phyloP scores from a whole-genome alignment of 768 basidiomycete genomes.

The Hygrophoropsis aurantiaca region DNA sequence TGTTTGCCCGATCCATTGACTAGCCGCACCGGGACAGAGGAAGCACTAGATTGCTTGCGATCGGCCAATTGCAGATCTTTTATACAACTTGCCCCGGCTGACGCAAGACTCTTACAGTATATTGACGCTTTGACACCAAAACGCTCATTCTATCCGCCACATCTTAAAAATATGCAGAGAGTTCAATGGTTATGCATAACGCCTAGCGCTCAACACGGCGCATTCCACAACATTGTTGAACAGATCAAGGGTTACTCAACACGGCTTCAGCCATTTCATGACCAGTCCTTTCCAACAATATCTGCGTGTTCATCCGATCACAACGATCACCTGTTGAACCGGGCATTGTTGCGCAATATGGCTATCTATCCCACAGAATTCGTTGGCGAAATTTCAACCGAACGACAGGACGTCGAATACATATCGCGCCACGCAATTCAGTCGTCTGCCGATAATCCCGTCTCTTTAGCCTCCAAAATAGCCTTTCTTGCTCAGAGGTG shows the following conservation, averaged over 20 bases:
- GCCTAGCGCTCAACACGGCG: constrained; percentile 30
- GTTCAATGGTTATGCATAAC: constrained; percentile 30
- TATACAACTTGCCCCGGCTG: constrained; percentile 28
- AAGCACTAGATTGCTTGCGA: constrained; percentile 39
- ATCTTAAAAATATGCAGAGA: constrained; percentile 39
- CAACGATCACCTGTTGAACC: constrained; percentile 13
- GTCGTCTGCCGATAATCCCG: too few species aligned
- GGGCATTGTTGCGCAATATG: constrained; percentile 14
- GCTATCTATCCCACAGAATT: constrained; percentile 13
- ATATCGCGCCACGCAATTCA: not conserved
- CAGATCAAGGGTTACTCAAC: constrained; percentile 29
- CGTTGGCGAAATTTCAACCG: not conserved
- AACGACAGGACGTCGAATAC: constrained; percentile 10
- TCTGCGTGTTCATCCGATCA: constrained; percentile 8
- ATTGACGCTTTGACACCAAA: constrained; percentile 36
- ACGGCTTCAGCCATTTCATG: constrained; percentile 12
- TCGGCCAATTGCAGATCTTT: constrained; percentile 42
- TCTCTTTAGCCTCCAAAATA: too few species aligned
- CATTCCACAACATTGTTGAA: constrained; percentile 19
- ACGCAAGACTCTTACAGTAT: constrained; percentile 30
- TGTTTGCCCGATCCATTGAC: constrained; percentile 45
- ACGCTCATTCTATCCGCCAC: constrained; percentile 37
- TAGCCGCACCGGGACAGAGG: constrained; percentile 40
- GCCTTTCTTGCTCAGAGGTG: too few species aligned
- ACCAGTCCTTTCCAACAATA: not conserved